A percentile compares a stretch with the other conserved stretches of the same genome.
phyloP scores from a whole-genome alignment of 2,329 filamentous ascomycete species.

The Aspergillus tubingensis region DNA sequence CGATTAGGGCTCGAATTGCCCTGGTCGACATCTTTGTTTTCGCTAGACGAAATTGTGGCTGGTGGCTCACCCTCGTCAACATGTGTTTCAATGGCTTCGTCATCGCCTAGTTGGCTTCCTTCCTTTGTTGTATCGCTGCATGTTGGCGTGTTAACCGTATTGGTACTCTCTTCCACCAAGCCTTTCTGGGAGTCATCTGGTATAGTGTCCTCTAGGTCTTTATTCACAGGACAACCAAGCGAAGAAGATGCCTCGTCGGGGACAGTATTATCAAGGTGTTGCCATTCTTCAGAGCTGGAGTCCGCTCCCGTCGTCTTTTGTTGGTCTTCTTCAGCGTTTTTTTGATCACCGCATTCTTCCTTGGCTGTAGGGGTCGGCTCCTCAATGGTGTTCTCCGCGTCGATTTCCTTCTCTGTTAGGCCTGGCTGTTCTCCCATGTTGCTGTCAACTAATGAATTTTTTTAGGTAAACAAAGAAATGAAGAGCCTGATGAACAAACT shows the following conservation, averaged over 20 bases:
- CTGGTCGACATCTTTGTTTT: background rate
- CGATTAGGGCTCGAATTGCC: accelerated
- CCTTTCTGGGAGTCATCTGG: background rate
- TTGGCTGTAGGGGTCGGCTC: background rate
- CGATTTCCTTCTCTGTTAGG: background rate
- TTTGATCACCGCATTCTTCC: background rate
- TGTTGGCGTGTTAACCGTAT: no score
- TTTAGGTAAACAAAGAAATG: no score
- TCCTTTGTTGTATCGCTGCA: no score
- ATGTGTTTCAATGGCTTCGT: background rate
- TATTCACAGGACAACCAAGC: background rate
- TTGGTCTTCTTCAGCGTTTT: background rate
- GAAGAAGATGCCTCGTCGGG: background rate
- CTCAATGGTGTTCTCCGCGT: background rate
- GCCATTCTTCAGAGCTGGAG: background rate
- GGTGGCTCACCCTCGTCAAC: background rate
- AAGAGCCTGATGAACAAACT: no score
- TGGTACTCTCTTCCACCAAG: background rate
- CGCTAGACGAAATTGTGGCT: background rate
- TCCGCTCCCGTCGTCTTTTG: background rate
- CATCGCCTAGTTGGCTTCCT: background rate
- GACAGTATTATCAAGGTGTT: background rate
- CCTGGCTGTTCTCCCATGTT: background rate
- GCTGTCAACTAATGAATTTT: background rate
- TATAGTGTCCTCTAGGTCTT: background rate